Evolutionary conservation across 1,284 basidiomycete genomes (phyloP), one percentile per base, ranked within the genome.

Genomic region (Takashimella tepidaria): DNA sequence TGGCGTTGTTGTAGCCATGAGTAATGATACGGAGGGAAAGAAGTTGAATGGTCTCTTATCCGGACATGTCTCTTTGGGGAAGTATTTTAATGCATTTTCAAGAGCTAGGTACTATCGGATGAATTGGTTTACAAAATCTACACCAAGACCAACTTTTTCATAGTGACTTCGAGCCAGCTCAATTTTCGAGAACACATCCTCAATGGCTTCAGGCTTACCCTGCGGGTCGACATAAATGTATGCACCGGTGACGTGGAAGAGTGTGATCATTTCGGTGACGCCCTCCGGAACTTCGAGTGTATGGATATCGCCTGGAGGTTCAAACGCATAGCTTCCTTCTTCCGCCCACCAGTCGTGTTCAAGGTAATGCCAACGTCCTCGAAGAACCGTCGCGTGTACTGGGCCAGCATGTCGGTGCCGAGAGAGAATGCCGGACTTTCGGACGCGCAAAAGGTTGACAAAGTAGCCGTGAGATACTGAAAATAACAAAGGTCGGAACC

Each of bases 331-430:
- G 13, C 49, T 51, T 13, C 60, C 60, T 44, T 61, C 57, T 43
- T 61, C 60, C 13, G 60, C 60, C 60, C 60, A 62, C 60, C 60
- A 62, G 31, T 54, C 53, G 51, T 62, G 60, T 45, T 62, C 60
- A 27, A 62, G 53, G 51, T 62, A 62, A 42, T 62, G 60, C 60
- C 60, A 62, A 41, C 60, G 51, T 3, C 60, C 60, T 31, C 46
- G 37, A 4, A 62, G 50, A 4, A 48, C 49, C 20, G 60, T 62
- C 4, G 60, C 60, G 50, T 62, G 60, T 5, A 62, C 60, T n/a
- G 58, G 60, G 11, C 60, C 60, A 41, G 60, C 51, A 27, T 62
- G 60, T 13, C 60, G 55, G 47, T 62, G 60, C 27, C 60, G 48
- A 6, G 60, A 62, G 19, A 62, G 50, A 43, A 62, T 62, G 23